Base-by-base conservation (phyloP, 352 stramenopile genomes). In the Plasmopara muralis region DNA sequence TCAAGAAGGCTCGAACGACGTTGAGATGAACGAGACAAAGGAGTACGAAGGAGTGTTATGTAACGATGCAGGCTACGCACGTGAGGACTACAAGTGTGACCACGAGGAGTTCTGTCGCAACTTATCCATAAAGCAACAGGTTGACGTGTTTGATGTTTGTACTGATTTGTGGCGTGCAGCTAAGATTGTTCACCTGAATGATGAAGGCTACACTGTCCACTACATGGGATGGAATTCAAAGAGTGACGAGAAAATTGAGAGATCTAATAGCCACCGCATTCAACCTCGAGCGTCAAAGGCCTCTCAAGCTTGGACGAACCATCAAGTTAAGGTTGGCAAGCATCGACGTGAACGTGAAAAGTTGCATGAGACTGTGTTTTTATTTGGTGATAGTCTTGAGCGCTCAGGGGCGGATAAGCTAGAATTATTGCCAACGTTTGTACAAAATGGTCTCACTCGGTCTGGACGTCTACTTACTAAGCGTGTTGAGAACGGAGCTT, bases 151-250 rank as follows among this genome's bases (percentile, higher is more conserved):
- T 44, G 80, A 77, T 45, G 53, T 72, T 41, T 39, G 60, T 31
- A 77, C 62, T 15, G 70, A 80, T 33, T 48, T 55, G 41, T 90
- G 79, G 79, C 56, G 88, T 43, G 57, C 79, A 4, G 77, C 77
- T 28, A 84, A 79, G 52, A 68, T 88, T 37, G 67, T 79, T 13
- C 35, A 31, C 4, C 38, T 71, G 9, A 42, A 66, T 43, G 68
- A 68, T 2, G 50, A 55, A 2, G 51, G 49, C 10, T 73, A 64
- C 46, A 68, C 35, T 30, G 64, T 90, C 49, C 77, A 87, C 43
- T 90, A 74, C 52, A 73, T 90, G 62, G 75, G 71, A 29, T 87
- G 75, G 77, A 85, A 72, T 49, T 74, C 74, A 13, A 70, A 67
- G 30, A 67, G 59, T 15, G 67, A 88, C 50, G 79, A 87, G 35